These are phyloP conservation scores for Lagenidium giganteum DNA, from an alignment of 352 stramenopile species.

Conservation along the genomic window DNA sequence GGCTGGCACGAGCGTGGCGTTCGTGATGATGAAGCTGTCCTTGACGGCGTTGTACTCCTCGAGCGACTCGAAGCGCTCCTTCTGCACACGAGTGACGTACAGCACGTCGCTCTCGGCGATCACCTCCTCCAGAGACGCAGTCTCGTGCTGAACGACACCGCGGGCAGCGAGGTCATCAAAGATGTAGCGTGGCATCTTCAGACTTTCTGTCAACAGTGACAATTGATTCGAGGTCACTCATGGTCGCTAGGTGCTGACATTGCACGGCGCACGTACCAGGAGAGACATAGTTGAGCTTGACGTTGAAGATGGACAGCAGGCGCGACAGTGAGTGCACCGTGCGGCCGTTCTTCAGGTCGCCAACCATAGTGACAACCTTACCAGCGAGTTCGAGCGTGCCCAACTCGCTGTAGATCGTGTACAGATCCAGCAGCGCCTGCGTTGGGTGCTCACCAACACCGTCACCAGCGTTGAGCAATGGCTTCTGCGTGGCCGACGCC, in stretches of 20 bases:
- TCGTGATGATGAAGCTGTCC: slow-evolving; percentile 80
- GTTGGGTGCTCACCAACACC: slow-evolving; percentile 98
- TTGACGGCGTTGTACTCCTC: slow-evolving; percentile 96
- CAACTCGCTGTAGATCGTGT: slow-evolving; percentile 94
- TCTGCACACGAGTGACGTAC: slow-evolving; percentile 98
- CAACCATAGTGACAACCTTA: slow-evolving; percentile 95
- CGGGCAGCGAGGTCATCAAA: slow-evolving; percentile 58
- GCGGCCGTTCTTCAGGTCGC: slow-evolving; percentile 98
- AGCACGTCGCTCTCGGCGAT: slow-evolving; percentile 94
- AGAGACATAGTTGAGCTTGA: slow-evolving; percentile 91
- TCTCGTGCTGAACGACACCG: slow-evolving; percentile 86
- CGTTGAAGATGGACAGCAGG: slow-evolving; percentile 90
- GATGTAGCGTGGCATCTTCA: slow-evolving; percentile 84
- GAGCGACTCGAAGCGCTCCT: slow-evolving; percentile 94
- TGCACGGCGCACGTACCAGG: slow-evolving; percentile 27
- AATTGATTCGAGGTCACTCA: background rate
- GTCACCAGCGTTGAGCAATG: slow-evolving; percentile 94
- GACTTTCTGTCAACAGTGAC: too few species aligned
- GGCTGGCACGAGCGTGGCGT: slow-evolving; percentile 62
- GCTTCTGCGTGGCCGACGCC: slow-evolving; percentile 80
- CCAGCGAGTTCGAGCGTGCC: slow-evolving; percentile 54
- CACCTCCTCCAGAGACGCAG: slow-evolving; percentile 78
- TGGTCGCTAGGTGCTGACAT: too few species aligned
- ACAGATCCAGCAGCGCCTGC: slow-evolving; percentile 98
- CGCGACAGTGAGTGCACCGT: slow-evolving; percentile 98